Evolutionary conservation across 2,329 filamentous ascomycete genomes (phyloP), one percentile per base, ranked within the genome.

Genomic region (Fusarium gaditjirri): DNA sequence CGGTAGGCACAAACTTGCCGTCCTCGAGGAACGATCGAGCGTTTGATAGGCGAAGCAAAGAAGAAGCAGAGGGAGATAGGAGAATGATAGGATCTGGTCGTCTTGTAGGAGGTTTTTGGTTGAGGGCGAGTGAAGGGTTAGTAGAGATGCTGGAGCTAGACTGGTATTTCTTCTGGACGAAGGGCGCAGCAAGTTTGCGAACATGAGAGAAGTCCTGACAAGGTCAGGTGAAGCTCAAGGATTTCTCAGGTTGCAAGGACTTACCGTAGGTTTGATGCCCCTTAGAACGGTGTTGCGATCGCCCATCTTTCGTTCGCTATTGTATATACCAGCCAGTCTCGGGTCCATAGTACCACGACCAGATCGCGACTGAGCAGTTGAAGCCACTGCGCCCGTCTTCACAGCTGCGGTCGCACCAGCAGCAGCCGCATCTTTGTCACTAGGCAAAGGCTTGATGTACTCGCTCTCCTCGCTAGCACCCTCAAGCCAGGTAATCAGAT

Each of bases 31-130:
- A 98, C 35, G 93, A 91, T 79, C 97, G 97, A 82, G 97, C 94
- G 81, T 99, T 99, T 58, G 94, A 93, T 89, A 98, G 94, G 80
- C 95, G 94, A 41, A 99, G 91, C 53, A 98, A 90, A 4, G 95
- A 97, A 5, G 95, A 98, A 16, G 95, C 96, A 3, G 95, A 98
- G 3, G 96, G 96, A 1, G 96, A 98, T 68, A 99, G 91, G 33
- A 99, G 91, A 80, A 99, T 98, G 83, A 99, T 99, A 53, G 96
- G 96, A 80, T 97, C 87, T 41, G 88, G 87, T 65, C 89, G 84
- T 50, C 87, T 84, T 49, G 81, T 78, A 35, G 85, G 83, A 17
- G 79, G 75, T 80, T 86, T 89, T 69, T 85, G 87, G 78, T 90
- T 89, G 56, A 88, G 83, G 6, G 86, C 81, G 19, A 90, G 83